Evolutionary conservation across 768 basidiomycete genomes (phyloP), one percentile per base, ranked within the genome.

Genomic region (Pisolithus tinctorius): DNA sequence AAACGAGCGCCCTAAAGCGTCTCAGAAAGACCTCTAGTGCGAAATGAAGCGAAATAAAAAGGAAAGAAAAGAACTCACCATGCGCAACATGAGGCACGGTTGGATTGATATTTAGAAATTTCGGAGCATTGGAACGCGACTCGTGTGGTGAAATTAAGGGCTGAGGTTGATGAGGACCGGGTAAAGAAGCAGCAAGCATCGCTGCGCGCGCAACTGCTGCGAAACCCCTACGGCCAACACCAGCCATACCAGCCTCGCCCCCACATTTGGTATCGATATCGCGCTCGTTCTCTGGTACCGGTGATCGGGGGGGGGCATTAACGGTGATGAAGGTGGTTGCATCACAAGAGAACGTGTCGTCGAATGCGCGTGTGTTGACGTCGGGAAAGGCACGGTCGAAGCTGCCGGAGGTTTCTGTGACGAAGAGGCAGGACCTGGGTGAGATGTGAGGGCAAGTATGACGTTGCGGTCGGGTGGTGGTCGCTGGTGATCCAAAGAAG

Each of bases 171-270:
- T 41, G 54, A 27, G 49, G 50, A n/a, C 43, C 54, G 10, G 64
- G 16, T 43, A 45, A 49, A 37, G 61, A 49, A 23, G 63, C 16
- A 31, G 70, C 51, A 54, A 75, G 69, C 74, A 82, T 70, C 7
- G 81, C 81, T 0, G 83, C 83, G 41, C 81, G 80, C 48, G 84
- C 82, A 9, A 80, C 87, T 16, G 90, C 87, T 11, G 74, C 76
- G 53, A 93, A 93, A 0, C 88, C 92, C 57, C 91, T 72, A 53
- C 92, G 73, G 7, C 92, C 92, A 6, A 94, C 90, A 8, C 92
- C 92, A 0, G 92, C 92, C 92, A 94, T 93, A 1, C 88, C 87
- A 8, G 87, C 88, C 48, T 75, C 81, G 6, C 88, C 88, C 4
- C 88, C 87, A 3, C 62, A 75, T 63, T 84, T 81, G n/a, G 87